These are phyloP conservation scores for Coccomyxa sp. DNA, from an alignment of 139 green algal genomes.

Conservation along the genomic window DNA sequence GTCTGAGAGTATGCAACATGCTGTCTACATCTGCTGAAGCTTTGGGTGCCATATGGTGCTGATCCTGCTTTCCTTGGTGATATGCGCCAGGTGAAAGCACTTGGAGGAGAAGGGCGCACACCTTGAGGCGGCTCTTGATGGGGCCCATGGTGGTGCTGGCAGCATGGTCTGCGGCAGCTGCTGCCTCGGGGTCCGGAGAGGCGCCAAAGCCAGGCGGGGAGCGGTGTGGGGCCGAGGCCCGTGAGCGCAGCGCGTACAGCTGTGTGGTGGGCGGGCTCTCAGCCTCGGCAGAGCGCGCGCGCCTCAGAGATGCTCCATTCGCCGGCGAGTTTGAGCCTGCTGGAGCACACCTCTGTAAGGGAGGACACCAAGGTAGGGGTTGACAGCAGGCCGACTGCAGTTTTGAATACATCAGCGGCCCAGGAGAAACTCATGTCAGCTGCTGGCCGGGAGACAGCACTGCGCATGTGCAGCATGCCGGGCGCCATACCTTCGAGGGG, in stretches of 20 bases:
- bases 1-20: background rate
- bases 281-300: conserved; percentile 9
- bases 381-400: too few species aligned
- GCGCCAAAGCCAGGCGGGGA: conserved; percentile 2
- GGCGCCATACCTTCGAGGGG: background rate
- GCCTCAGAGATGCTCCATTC: background rate
- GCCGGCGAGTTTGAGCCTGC: background rate
- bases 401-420: too few species aligned
- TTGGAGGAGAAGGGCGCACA: background rate
- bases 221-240: background rate
- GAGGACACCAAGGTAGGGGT: too few species aligned
- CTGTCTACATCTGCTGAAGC: too few species aligned
- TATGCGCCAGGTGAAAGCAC: too few species aligned
- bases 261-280: conserved; percentile 10
- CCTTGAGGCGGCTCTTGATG: conserved; percentile 16
- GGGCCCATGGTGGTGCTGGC: background rate
- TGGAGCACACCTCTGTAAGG: too few species aligned
- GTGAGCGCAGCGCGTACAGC: conserved; percentile 18
- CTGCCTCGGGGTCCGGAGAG: background rate
- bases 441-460: too few species aligned
- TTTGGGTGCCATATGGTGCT: too few species aligned
- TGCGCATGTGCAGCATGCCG: background rate
- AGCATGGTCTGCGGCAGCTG: background rate
- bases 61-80: too few species aligned
- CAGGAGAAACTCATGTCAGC: too few species aligned